Percentiles rank a stretch among this genome's conserved stretches.
phyloP scores from a whole-genome alignment of 78 protist species.

The Dictyostelium brefeldianum region DNA sequence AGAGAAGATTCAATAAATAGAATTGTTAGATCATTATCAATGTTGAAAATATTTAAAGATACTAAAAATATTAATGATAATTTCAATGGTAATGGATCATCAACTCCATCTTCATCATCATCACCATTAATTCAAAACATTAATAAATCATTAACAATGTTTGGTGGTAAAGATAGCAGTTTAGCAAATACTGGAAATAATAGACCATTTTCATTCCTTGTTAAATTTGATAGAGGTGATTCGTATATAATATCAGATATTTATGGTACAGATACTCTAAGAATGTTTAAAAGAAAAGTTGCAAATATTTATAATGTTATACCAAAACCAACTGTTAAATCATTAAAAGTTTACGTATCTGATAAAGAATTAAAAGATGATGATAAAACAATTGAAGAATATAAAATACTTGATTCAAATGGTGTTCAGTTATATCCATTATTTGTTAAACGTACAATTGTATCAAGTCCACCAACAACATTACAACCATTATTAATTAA shows the following conservation, averaged over 20 bases:
- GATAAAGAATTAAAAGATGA: conserved; percentile 74
- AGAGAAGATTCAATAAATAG: conserved; percentile 21
- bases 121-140: background rate
- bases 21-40: conserved; percentile 33
- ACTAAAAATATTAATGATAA: background rate
- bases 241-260: conserved; percentile 47
- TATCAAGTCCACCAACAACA: background rate
- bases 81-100: background rate
- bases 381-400: conserved; percentile 61
- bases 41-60: conserved; percentile 47
- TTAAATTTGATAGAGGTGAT: conserved; percentile 77
- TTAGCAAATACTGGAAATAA: background rate
- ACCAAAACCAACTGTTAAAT: conserved; percentile 56
- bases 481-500: background rate
- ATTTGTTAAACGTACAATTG: conserved; percentile 25
- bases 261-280: conserved; percentile 48
- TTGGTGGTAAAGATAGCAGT: background rate
- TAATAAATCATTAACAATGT: background rate
- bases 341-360: conserved; percentile 24
- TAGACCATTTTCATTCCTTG: conserved; percentile 43
- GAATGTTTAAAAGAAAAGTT: conserved; percentile 68
- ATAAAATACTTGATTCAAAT: conserved; percentile 63
- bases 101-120: background rate
- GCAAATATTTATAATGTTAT: conserved; percentile 18
- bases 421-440: conserved; percentile 55